Conservation (phyloP, 2,329 filamentous ascomycete genomes). For the Chalaropsis thielavioides region DNA sequence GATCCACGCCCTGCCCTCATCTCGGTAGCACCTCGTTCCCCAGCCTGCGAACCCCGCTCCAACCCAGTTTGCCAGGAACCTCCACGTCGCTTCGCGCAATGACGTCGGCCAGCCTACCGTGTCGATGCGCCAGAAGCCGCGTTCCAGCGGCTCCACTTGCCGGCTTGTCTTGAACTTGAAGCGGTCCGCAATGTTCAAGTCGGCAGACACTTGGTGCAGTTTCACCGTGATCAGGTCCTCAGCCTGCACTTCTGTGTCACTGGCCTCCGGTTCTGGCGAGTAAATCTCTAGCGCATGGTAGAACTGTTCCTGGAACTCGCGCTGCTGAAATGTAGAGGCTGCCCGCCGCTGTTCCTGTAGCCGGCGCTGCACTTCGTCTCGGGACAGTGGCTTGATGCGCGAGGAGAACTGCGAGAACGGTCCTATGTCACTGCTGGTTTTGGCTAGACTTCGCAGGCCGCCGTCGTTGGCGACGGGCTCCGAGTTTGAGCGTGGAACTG, state of each 20-base stretch:
- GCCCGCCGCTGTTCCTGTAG: slow-evolving; percentile 7
- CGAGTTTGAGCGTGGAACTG: background rate
- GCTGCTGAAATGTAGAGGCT: slow-evolving; percentile 18
- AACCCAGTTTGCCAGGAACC: slow-evolving; percentile 45
- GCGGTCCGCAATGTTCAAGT: slow-evolving; percentile 36
- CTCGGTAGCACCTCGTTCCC: slow-evolving; percentile 46
- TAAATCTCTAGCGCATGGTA: slow-evolving; percentile 34
- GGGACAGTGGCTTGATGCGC: slow-evolving; percentile 12
- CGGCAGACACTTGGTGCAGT: slow-evolving; percentile 37
- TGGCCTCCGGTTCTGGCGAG: slow-evolving; percentile 39
- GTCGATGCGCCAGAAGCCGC: slow-evolving; percentile 64
- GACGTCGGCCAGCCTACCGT: slow-evolving; percentile 38
- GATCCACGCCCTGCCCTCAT: slow-evolving; percentile 32
- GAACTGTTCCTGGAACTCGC: slow-evolving; percentile 18
- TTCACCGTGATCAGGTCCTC: slow-evolving; percentile 41
- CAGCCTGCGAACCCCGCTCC: slow-evolving; percentile 46
- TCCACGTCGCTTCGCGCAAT: slow-evolving; percentile 43
- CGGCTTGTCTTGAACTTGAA: slow-evolving; percentile 26
- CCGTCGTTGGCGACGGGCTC: background rate
- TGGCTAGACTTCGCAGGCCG: slow-evolving; percentile 11
- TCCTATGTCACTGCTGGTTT: slow-evolving; percentile 15
- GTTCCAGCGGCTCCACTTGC: slow-evolving; percentile 37
- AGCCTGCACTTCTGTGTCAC: slow-evolving; percentile 29
- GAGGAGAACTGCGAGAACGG: background rate
- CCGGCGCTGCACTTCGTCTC: slow-evolving; percentile 25